These are phyloP conservation scores for Xenoacremonium recifei DNA, from an alignment of 2,329 filamentous ascomycete genomes.

Conservation along the genomic window DNA sequence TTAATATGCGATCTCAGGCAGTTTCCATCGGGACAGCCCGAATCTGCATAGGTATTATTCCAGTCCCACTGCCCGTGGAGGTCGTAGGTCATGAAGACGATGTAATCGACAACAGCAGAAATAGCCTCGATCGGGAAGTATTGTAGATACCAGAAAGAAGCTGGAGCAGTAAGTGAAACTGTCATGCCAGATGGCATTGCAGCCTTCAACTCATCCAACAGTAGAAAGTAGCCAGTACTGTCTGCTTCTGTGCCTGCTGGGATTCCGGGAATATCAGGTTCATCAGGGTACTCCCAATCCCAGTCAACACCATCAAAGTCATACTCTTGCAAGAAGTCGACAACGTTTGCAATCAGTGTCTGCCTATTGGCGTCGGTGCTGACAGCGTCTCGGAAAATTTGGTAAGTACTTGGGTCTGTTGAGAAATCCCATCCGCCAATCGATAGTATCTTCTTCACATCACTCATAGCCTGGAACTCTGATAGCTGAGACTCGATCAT, in stretches of 20 bases:
- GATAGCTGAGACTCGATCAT: slow-evolving; percentile 1
- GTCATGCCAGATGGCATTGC: slow-evolving; percentile 12
- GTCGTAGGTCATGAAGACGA: slow-evolving; percentile 20
- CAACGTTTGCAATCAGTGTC: not conserved
- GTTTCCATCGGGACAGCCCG: slow-evolving; percentile 27
- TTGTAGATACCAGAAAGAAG: slow-evolving; percentile 35
- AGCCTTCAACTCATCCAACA: not conserved
- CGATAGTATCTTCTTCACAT: slow-evolving; percentile 17
- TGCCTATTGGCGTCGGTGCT: not conserved
- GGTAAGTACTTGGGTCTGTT: slow-evolving; percentile 1
- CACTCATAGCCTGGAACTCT: slow-evolving; percentile 6
- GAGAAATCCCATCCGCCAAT: slow-evolving; percentile 17
- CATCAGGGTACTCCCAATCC: slow-evolving; percentile 36
- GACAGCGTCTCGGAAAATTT: slow-evolving; percentile 6
- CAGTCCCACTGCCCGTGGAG: slow-evolving; percentile 24
- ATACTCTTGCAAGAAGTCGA: not conserved
- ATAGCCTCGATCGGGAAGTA: slow-evolving; percentile 28
- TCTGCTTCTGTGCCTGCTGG: not conserved
- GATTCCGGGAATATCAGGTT: not conserved
- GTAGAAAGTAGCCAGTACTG: not conserved
- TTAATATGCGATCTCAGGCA: slow-evolving; percentile 26
- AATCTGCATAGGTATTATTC: slow-evolving; percentile 20
- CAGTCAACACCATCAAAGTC: slow-evolving; percentile 21
- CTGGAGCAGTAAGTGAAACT: slow-evolving; percentile 29
- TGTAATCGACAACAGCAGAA: slow-evolving; percentile 27